phyloP scores from a whole-genome alignment of 73 alveolate genomes.

The Vitrella brassicaformis region DNA sequence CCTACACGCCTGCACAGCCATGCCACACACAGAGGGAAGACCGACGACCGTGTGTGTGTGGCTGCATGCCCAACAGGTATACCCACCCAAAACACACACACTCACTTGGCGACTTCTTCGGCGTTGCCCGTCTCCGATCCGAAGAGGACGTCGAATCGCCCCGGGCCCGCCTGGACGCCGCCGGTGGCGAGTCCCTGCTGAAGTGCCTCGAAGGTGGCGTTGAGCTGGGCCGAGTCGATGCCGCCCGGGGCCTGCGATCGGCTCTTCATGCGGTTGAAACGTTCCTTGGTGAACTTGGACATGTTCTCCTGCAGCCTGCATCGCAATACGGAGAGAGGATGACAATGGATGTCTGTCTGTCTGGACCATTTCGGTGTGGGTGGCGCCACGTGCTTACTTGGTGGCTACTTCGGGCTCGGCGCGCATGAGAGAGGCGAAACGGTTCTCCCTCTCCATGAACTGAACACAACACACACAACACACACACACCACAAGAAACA shows the following conservation, averaged over 20 bases:
- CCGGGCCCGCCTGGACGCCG: slow-evolving; percentile 1
- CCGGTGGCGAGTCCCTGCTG: slow-evolving; percentile 11
- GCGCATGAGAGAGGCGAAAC: not conserved
- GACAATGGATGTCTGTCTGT: too few relatives aligned
- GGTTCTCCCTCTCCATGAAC: not conserved
- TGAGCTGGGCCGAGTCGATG: not conserved
- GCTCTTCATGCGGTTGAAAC: slow-evolving; percentile 12
- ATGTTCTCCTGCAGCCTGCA: not conserved
- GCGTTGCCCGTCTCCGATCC: slow-evolving; percentile 38
- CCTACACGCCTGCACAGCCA: too few relatives aligned
- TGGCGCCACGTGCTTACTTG: too few relatives aligned
- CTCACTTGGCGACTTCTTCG: slow-evolving; percentile 33
- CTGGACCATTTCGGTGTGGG: too few relatives aligned
- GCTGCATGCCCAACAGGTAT: too few relatives aligned
- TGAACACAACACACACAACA: too few relatives aligned
- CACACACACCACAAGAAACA: too few relatives aligned
- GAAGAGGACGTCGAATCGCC: slow-evolving; percentile 18
- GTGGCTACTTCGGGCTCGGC: not conserved
- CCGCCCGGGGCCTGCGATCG: not conserved
- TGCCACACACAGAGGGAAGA: too few relatives aligned
- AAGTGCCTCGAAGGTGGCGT: not conserved
- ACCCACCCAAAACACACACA: too few relatives aligned
- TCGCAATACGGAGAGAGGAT: too few relatives aligned
- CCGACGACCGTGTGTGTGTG: too few relatives aligned
- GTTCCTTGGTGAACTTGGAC: not conserved